These are phyloP conservation scores for Geranium incanum DNA, from an alignment of 441 rosid genomes.

Conservation along the genomic window DNA sequence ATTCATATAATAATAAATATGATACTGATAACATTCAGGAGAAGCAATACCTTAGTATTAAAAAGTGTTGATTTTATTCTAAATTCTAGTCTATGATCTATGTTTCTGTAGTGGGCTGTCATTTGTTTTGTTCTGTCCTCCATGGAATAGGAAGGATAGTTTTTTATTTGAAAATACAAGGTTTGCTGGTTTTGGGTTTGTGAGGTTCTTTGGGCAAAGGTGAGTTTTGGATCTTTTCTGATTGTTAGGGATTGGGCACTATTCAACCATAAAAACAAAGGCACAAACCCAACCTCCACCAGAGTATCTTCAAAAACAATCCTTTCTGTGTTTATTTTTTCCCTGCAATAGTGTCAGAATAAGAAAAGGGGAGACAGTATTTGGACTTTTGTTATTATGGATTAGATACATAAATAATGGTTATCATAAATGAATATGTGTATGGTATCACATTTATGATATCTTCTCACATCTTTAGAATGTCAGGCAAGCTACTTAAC, in stretches of 20 bases:
- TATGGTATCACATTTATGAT: slow-evolving; percentile 20
- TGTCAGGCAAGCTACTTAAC: slow-evolving; percentile 29
- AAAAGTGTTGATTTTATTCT: slow-evolving; percentile 8
- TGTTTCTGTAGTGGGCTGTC: slow-evolving; percentile 16
- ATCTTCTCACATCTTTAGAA: slow-evolving; percentile 33
- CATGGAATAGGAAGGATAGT: slow-evolving; percentile 26
- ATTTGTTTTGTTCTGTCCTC: slow-evolving; percentile 17
- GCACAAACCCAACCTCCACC: neutral
- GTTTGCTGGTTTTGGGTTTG: slow-evolving; percentile 14
- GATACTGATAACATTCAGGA: neutral
- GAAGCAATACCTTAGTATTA: too few relatives aligned
- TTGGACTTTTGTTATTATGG: slow-evolving; percentile 16
- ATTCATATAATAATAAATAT: neutral
- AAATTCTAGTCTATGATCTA: neutral
- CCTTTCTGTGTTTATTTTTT: slow-evolving; percentile 9
- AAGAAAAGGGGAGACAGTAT: slow-evolving; percentile 20
- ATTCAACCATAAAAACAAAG: neutral
- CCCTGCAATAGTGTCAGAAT: slow-evolving; percentile 30
- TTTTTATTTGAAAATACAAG: slow-evolving; percentile 39
- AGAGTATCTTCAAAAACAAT: slow-evolving; percentile 18
- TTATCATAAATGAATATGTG: neutral
- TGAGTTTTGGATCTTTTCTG: slow-evolving; percentile 19
- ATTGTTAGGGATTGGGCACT: slow-evolving; percentile 20
- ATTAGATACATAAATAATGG: slow-evolving; percentile 7
- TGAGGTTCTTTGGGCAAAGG: slow-evolving; percentile 32